Evolutionary conservation across 139 green algal species (phyloP).

Genomic region (Tetradesmus obliquus): DNA sequence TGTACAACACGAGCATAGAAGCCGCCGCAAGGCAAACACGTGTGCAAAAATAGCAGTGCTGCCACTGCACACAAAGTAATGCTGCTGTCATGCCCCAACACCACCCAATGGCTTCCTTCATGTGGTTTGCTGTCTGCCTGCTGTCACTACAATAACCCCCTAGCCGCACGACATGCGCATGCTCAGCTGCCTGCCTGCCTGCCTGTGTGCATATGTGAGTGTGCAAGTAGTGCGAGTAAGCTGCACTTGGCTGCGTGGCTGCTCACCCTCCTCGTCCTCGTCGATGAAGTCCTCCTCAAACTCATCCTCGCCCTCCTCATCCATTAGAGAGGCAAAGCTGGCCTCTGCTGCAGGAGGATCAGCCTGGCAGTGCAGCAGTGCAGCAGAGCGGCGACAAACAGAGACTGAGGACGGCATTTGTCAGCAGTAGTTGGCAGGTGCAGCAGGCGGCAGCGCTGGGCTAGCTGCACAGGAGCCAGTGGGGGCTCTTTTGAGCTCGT

Average conservation of each 20-base stretch:
- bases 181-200: background rate
- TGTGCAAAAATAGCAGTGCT: no score
- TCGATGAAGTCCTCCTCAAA: constrained; percentile 38
- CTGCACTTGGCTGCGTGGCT: background rate
- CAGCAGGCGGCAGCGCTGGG: background rate
- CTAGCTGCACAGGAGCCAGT: background rate
- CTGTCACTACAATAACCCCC: no score
- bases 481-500: background rate
- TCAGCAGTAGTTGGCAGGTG: background rate
- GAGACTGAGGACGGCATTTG: background rate
- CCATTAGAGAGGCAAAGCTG: constrained; percentile 53
- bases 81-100: no score
- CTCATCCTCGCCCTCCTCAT: constrained; percentile 48
- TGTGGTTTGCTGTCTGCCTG: no score
- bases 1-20: no score
- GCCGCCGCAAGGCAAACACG: no score
- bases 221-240: no score
- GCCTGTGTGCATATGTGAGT: background rate
- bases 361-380: background rate
- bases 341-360: constrained; percentile 11
- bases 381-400: background rate
- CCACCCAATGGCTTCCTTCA: no score
- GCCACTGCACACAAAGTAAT: no score
- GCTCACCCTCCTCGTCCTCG: background rate
- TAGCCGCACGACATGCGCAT: no score